Conservation (phyloP, 73 alveolate genomes). For the Breviolum minutum region DNA sequence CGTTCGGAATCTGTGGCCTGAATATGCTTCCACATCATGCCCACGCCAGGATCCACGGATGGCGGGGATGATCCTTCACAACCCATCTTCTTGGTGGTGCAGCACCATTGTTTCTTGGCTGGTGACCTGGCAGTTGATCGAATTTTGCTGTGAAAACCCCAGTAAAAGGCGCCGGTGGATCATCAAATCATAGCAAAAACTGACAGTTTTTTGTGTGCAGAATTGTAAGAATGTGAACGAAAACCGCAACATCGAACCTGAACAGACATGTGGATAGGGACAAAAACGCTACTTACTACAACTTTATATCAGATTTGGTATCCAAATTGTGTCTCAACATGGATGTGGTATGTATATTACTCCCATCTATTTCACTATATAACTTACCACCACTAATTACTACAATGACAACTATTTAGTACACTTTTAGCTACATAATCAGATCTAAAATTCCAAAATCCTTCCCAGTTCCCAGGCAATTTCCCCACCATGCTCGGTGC, state of each 20-base stretch:
- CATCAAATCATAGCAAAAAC: not conserved
- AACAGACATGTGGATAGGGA: no score
- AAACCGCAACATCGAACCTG: no score
- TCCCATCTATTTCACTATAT: no score
- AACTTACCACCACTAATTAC: not conserved
- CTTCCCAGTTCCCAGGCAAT: not conserved
- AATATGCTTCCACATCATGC: slow-evolving; percentile 84
- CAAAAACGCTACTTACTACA: no score
- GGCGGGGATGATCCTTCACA: slow-evolving; percentile 68
- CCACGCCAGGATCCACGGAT: slow-evolving; percentile 74
- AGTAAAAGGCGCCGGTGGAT: no score
- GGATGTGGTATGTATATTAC: no score
- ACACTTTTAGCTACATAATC: not conserved
- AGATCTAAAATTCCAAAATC: not conserved
- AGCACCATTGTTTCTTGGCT: slow-evolving; percentile 75
- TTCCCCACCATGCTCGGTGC: slow-evolving; percentile 54
- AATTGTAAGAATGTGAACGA: no score
- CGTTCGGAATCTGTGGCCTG: slow-evolving; percentile 19
- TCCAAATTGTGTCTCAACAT: no score
- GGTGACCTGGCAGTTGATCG: slow-evolving; percentile 23
- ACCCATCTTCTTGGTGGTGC: slow-evolving; percentile 73
- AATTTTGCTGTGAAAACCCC: not conserved
- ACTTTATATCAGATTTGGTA: no score
- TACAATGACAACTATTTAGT: no score
- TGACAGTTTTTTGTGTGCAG: no score